phyloP scores from a whole-genome alignment of 2,329 filamentous ascomycete species.

The Pseudocercospora cruenta region DNA sequence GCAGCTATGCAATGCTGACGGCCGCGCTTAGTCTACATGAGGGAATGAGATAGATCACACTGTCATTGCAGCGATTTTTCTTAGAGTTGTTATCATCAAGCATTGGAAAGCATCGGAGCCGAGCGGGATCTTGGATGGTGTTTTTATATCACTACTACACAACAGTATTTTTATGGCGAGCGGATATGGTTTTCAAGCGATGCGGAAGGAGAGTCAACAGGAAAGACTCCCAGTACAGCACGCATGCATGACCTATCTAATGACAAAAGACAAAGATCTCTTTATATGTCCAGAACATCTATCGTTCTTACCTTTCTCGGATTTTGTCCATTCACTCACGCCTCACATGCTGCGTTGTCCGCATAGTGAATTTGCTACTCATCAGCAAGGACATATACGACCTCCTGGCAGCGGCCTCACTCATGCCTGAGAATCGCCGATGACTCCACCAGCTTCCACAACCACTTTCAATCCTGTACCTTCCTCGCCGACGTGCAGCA shows the following conservation, averaged over 20 bases:
- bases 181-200: background rate
- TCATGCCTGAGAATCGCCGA: slow-evolving; percentile 1
- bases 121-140: background rate
- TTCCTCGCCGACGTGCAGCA: background rate
- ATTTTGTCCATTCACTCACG: background rate
- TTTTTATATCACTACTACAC: background rate
- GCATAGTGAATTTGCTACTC: background rate
- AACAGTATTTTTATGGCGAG: slow-evolving; percentile 7
- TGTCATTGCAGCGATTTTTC: background rate
- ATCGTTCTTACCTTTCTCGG: background rate
- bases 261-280: background rate
- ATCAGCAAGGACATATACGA: background rate
- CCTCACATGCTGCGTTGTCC: background rate
- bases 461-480: background rate
- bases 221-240: background rate
- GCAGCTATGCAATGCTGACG: background rate
- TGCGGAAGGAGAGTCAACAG: background rate
- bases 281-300: background rate
- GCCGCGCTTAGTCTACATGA: background rate
- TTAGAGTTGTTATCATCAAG: background rate
- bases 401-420: background rate
- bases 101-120: background rate
- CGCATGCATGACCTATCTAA: background rate
- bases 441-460: background rate
- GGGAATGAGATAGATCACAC: background rate